Evolutionary conservation across 2,329 filamentous ascomycete species (phyloP).

Genomic region (Monosporascus sp.): DNA sequence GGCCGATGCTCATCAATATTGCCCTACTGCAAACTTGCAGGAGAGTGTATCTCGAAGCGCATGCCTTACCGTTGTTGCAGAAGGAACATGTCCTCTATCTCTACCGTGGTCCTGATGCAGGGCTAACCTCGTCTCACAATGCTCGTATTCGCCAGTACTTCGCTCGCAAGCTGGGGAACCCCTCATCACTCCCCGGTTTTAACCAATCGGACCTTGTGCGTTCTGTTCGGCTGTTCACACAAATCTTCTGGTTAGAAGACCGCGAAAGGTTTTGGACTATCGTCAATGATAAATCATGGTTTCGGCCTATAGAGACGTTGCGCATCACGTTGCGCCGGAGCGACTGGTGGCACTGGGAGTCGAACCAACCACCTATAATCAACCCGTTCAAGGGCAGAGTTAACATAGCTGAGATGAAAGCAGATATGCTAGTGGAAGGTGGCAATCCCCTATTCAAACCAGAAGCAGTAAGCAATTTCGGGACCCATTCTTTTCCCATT

Average conservation of each 20-base stretch:
- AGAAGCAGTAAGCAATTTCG: background rate
- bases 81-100: slow-evolving; percentile 25
- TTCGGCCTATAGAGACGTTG: slow-evolving; percentile 18
- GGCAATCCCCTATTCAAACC: slow-evolving; percentile 5
- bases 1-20: slow-evolving; percentile 14
- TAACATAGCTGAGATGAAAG: slow-evolving; percentile 4
- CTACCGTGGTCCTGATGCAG: slow-evolving; percentile 4
- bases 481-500: too few relatives aligned
- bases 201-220: slow-evolving; percentile 10
- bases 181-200: slow-evolving; percentile 1
- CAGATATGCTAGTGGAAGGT: slow-evolving; percentile 9
- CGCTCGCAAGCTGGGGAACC: slow-evolving; percentile 9
- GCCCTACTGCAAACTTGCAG: slow-evolving; percentile 28
- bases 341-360: slow-evolving; percentile 32
- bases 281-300: slow-evolving; percentile 7
- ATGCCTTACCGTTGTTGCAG: slow-evolving; percentile 22
- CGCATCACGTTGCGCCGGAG: slow-evolving; percentile 28
- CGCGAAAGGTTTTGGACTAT: slow-evolving; percentile 3
- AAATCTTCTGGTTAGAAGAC: slow-evolving; percentile 21
- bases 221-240: slow-evolving; percentile 11
- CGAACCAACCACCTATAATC: slow-evolving; percentile 19
- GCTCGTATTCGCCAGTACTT: slow-evolving; percentile 15
- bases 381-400: slow-evolving; percentile 13
- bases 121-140: slow-evolving; percentile 1
- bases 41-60: slow-evolving; percentile 27